Evolutionary conservation across 2,329 filamentous ascomycete species (phyloP), one percentile per base, ranked within the genome.

Genomic region (Colletotrichum sidae): DNA sequence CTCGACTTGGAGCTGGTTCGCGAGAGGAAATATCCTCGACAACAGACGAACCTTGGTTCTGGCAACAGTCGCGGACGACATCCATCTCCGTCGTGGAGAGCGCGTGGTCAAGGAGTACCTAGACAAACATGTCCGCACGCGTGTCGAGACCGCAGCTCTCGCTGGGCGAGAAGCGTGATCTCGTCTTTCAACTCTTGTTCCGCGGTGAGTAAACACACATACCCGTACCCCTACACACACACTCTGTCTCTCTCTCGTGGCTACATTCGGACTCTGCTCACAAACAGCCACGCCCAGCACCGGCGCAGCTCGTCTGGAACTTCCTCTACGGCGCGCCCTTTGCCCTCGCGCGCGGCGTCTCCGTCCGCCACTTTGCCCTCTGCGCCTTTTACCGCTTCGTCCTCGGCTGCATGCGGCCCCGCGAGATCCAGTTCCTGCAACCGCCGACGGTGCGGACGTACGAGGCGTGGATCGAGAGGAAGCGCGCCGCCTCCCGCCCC

Each of bases 341-440:
- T 17, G 68, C 72, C 8, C 17, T 69, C 39, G 55, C 65, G 7
- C 58, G 70, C 17, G 59, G 66, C 45, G 55, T 74, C 35, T 57
- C 54, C 8, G n/a, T 67, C 11, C 61, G 64, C 10, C 39, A 52
- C 15, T 71, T 70, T 12, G 45, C 62, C 7, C 67, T 74, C 25
- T 55, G 49, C n/a, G 67, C 59, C 11, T 64, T 74, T 39, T 68
- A 64, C 1, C 67, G 65, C 45, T 66, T 66, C 52, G 63, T 55
- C 0, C 37, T 66, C n/a, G 58, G 52, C 3, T 63, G 39, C 35
- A 62, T 66, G 58, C 41, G 52, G 6, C 33, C 63, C 2, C 69
- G 68, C 12, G 67, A 74, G 39, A 55, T 72, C 11, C 73, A 74
- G 51, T 65, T 55, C 25, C n/a, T 73, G 2, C 12, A 59, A 11